These are phyloP conservation scores for Dactylis glomerata DNA, from an alignment of 176 grass and related monocot genomes.

Conservation along the genomic window DNA sequence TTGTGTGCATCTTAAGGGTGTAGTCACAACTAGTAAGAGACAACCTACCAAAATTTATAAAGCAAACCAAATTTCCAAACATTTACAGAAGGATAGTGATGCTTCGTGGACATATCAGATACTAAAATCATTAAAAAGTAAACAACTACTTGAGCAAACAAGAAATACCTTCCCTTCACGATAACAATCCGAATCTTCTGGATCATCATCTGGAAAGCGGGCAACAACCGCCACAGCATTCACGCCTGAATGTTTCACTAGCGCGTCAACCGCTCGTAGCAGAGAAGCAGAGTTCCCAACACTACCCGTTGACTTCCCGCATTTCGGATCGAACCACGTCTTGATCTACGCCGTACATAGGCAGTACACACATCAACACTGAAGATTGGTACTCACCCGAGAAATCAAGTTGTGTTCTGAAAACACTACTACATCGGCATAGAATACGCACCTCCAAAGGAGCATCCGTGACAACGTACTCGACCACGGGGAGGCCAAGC, in stretches of 20 bases:
- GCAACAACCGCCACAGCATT: constrained; percentile 83
- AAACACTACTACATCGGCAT: not conserved
- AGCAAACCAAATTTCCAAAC: not conserved
- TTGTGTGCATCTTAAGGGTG: too few relatives aligned
- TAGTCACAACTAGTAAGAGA: too few relatives aligned
- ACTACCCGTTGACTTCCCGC: constrained; percentile 82
- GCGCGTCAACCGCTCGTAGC: constrained; percentile 59
- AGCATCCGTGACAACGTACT: constrained; percentile 82
- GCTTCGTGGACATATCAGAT: not conserved
- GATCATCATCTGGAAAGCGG: constrained; percentile 84
- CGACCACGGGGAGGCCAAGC: constrained; percentile 64
- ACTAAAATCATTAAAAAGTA: not conserved
- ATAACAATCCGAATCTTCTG: constrained; percentile 63
- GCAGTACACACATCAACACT: not conserved
- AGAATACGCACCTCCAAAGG: constrained; percentile 63
- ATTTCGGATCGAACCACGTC: constrained; percentile 73
- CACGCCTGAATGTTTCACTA: constrained; percentile 55
- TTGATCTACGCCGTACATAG: constrained; percentile 48
- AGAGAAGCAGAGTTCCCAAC: constrained; percentile 67
- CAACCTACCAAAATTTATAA: not conserved
- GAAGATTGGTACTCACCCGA: not conserved
- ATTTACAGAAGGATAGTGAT: not conserved
- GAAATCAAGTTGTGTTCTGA: not conserved
- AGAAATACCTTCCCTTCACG: constrained; percentile 67
- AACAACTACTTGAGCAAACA: not conserved